Base-by-base conservation (phyloP, 2,329 filamentous ascomycete species). In the Paecilomyces variotii region DNA sequence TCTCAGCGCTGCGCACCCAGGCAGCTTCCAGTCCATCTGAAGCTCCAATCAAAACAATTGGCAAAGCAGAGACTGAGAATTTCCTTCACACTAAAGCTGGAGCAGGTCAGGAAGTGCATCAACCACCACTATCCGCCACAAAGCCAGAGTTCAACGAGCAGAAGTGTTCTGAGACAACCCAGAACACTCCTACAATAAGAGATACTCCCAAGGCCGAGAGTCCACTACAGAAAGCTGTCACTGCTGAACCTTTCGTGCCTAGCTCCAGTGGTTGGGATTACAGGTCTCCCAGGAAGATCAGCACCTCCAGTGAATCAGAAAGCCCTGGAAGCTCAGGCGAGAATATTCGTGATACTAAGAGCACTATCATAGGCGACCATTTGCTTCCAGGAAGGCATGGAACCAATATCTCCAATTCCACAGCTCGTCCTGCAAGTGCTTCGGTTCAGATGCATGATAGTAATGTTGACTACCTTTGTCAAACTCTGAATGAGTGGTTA, bases 291-390 rank as follows among this genome's bases (percentile, higher is more conserved):
- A 55, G 39, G 9, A 45, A 27, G 35, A 4, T 28, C 32, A 59
- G 55, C 32, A 56, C 53, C 25, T 53, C 58, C 50, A 60, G 56
- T 49, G 53, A 59, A 54, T 56, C 57, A 28, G 53, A 50, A 32
- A 58, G 27, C 28, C 58, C 25, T 39, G 26, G 27, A 27, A 28
- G 19, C 34, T 53, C 30, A 26, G 24, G 10, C 39, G 49, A 7
- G 24, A 55, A 58, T 53, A 55, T 63, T 58, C 54, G 24, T 63
- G 19, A 49, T 61, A 12, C 62, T 58, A 30, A 60, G 4, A 19
- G 11, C 19, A 39, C n/a, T 52, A 60, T 65, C 45, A 60, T 67
- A 53, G 67, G 67, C 6, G 59, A 67, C 45, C 65, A 69, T 60
- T 52, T 65, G n/a, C 60, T 68, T 3, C 67, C 66, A 35, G 65